Evolutionary conservation across 2,329 filamentous ascomycete genomes (phyloP).

Genomic region (Arthrobotrys sinensis): DNA sequence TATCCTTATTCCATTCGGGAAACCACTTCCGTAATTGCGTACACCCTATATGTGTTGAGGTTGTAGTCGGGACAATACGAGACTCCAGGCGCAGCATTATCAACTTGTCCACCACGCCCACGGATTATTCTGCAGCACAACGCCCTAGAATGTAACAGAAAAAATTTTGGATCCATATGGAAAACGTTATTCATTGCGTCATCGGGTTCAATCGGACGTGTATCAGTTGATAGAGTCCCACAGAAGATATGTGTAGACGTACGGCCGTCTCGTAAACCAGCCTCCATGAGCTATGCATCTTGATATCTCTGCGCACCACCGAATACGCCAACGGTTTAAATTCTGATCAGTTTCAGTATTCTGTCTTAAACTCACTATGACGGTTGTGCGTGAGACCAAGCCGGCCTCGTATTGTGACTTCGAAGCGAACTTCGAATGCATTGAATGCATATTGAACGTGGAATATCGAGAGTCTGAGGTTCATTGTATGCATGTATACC

Average conservation of each 20-base stretch:
- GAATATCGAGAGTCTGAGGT: neutral
- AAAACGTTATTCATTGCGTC: neutral
- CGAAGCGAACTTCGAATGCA: too few species aligned
- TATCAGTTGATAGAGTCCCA: neutral
- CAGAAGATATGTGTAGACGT: too few species aligned
- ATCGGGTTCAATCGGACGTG: neutral
- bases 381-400: too few species aligned
- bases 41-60: neutral
- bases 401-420: too few species aligned
- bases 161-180: neutral
- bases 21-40: too few species aligned
- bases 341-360: too few species aligned
- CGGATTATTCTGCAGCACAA: slow-evolving; percentile 1
- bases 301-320: neutral
- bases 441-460: neutral
- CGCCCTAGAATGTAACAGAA: neutral
- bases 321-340: too few species aligned
- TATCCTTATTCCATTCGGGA: neutral
- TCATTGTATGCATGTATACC: neutral
- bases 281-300: neutral
- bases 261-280: neutral
- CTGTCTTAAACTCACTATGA: too few species aligned
- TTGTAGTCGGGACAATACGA: neutral
- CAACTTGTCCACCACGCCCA: neutral
- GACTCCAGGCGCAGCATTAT: slow-evolving; percentile 10